phyloP scores from a whole-genome alignment of 2,329 filamentous ascomycete species.

The Alternaria brassicicola region DNA sequence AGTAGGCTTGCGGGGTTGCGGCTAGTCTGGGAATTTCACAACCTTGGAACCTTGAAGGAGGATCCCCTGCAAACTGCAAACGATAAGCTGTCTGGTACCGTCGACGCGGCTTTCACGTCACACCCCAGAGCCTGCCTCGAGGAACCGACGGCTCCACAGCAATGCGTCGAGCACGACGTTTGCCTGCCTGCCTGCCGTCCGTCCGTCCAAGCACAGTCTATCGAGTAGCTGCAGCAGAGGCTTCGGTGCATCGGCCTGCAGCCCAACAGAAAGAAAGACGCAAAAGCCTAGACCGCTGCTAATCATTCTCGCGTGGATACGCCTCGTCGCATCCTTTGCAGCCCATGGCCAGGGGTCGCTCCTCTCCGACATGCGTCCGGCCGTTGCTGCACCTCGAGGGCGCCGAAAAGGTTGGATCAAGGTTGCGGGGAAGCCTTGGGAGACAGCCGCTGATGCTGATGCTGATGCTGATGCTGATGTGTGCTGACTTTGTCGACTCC shows the following conservation, averaged over 20 bases:
- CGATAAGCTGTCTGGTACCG: not conserved
- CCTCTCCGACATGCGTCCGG: not conserved
- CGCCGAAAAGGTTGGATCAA: not conserved
- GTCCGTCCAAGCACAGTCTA: conserved; percentile 4
- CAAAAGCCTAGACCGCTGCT: conserved; percentile 21
- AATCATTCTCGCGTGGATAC: conserved; percentile 8
- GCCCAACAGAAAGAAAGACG: conserved; percentile 19
- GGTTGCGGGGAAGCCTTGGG: not conserved
- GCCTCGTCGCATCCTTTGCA: not conserved
- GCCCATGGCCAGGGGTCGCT: not conserved
- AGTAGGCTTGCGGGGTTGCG: conserved; percentile 7
- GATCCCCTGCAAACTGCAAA: not conserved
- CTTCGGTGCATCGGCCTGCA: conserved; percentile 25
- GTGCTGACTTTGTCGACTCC: not conserved
- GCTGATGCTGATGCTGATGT: no score
- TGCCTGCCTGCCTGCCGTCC: no score
- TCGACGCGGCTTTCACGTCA: conserved; percentile 9
- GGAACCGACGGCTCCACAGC: conserved; percentile 3
- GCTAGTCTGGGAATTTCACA: conserved; percentile 6
- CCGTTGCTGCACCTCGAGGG: not conserved
- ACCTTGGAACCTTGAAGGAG: not conserved
- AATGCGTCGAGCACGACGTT: conserved; percentile 2
- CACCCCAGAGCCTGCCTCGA: not conserved
- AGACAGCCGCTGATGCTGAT: not conserved
- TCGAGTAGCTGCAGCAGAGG: conserved; percentile 15